phyloP scores from a whole-genome alignment of 768 basidiomycete species.

The Rhizopogon vinicolor region DNA sequence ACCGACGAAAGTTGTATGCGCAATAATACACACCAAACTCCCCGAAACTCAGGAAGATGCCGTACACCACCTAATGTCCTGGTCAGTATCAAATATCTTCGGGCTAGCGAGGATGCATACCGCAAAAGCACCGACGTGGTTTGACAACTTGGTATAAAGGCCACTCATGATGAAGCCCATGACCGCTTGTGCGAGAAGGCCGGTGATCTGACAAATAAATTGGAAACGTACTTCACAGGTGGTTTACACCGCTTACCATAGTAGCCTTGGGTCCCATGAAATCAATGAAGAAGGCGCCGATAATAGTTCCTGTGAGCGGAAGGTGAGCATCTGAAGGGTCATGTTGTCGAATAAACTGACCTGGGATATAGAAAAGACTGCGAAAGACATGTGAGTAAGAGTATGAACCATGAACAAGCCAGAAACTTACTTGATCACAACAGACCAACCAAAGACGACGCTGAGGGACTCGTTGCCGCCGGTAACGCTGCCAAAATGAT shows the following conservation, averaged over 20 bases:
- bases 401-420: slow-evolving; percentile 24
- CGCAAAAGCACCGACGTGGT: slow-evolving; percentile 71
- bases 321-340: slow-evolving; percentile 7
- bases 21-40: slow-evolving; percentile 55
- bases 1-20: background rate
- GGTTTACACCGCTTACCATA: slow-evolving; percentile 43
- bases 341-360: slow-evolving; percentile 15
- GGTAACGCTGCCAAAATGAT: slow-evolving; percentile 43
- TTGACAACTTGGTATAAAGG: slow-evolving; percentile 56
- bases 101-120: slow-evolving; percentile 30
- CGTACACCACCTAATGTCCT: slow-evolving; percentile 65
- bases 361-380: slow-evolving; percentile 66
- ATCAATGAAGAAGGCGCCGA: slow-evolving; percentile 75
- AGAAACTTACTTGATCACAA: slow-evolving; percentile 68
- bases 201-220: slow-evolving; percentile 45
- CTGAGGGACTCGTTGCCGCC: slow-evolving; percentile 45
- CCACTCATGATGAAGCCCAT: slow-evolving; percentile 92
- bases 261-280: slow-evolving; percentile 70
- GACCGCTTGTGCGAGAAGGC: slow-evolving; percentile 62
- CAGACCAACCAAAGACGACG: slow-evolving; percentile 78
- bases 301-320: slow-evolving; percentile 43
- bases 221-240: background rate
- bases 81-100: background rate
- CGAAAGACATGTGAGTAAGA: slow-evolving; percentile 20
- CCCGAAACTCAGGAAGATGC: slow-evolving; percentile 86